These are phyloP conservation scores for Populus ilicifolia DNA, from an alignment of 345 rosid genomes.

Conservation along the genomic window DNA sequence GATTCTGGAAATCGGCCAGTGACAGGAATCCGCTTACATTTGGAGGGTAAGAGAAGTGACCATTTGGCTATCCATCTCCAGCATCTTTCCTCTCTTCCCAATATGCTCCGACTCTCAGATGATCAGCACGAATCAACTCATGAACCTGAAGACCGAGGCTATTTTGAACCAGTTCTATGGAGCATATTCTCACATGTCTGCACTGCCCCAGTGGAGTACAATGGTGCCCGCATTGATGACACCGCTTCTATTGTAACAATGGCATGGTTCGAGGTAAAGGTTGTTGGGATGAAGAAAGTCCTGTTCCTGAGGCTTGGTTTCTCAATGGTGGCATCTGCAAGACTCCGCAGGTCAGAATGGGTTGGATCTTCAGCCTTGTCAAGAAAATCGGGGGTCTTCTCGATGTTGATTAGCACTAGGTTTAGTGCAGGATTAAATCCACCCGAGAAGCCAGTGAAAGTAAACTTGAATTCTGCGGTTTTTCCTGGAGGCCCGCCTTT, in stretches of 20 bases:
- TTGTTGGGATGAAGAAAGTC: slow-evolving; percentile 76
- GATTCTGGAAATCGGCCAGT: slow-evolving; percentile 77
- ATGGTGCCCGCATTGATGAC: slow-evolving; percentile 59
- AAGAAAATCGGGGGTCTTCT: slow-evolving; percentile 75
- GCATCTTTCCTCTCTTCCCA: slow-evolving; percentile 71
- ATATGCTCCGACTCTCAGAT: slow-evolving; percentile 52
- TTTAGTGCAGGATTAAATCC: slow-evolving; percentile 49
- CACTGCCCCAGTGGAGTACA: slow-evolving; percentile 74
- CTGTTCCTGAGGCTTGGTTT: slow-evolving; percentile 85
- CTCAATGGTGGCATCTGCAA: slow-evolving; percentile 64
- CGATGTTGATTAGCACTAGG: slow-evolving; percentile 61
- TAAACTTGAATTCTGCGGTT: slow-evolving; percentile 81
- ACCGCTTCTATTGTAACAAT: slow-evolving; percentile 72
- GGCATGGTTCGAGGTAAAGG: slow-evolving; percentile 92
- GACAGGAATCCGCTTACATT: slow-evolving; percentile 81
- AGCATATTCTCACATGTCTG: slow-evolving; percentile 87
- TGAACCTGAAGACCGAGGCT: slow-evolving; percentile 54
- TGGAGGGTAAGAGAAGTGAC: slow-evolving; percentile 87
- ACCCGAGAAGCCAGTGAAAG: slow-evolving; percentile 45
- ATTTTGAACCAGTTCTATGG: slow-evolving; percentile 86
- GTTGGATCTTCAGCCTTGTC: slow-evolving; percentile 60
- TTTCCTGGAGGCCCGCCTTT: slow-evolving; percentile 75
- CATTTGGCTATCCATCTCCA: slow-evolving; percentile 88
- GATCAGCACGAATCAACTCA: slow-evolving; percentile 49
- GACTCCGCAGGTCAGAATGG: slow-evolving; percentile 76